These are phyloP conservation scores for Lyophyllum semitale DNA, from an alignment of 768 basidiomycete genomes.

Conservation along the genomic window DNA sequence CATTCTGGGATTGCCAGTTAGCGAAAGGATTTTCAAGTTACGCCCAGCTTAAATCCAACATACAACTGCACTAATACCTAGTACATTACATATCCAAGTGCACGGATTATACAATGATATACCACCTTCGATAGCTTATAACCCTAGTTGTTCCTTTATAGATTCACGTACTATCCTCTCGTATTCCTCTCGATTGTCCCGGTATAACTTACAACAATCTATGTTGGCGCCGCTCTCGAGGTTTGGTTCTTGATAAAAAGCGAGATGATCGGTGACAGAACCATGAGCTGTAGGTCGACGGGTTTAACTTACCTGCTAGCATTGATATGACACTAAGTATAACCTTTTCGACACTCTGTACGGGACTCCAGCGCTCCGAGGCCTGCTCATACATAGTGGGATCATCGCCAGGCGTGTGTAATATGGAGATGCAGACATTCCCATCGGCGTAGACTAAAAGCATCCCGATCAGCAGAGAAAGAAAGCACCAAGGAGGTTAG, in stretches of 20 bases:
- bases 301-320: slow-evolving; percentile 74
- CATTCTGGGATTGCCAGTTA: slow-evolving; percentile 64
- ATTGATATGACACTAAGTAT: slow-evolving; percentile 95
- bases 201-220: slow-evolving; percentile 94
- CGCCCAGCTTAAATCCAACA: slow-evolving; percentile 20
- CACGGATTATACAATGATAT: slow-evolving; percentile 6
- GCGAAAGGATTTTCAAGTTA: slow-evolving; percentile 42
- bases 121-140: slow-evolving; percentile 57
- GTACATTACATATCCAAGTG: slow-evolving; percentile 15
- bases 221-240: slow-evolving; percentile 97
- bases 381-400: slow-evolving; percentile 94
- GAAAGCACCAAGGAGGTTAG: not conserved
- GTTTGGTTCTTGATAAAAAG: slow-evolving; percentile 74
- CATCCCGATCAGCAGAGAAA: slow-evolving; percentile 10
- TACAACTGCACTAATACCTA: slow-evolving; percentile 1
- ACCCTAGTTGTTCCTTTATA: slow-evolving; percentile 83
- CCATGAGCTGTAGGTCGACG: slow-evolving; percentile 8
- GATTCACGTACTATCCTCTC: slow-evolving; percentile 83
- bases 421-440: slow-evolving; percentile 96
- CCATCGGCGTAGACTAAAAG: slow-evolving; percentile 90
- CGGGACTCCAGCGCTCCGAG: slow-evolving; percentile 98
- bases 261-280: slow-evolving; percentile 18
- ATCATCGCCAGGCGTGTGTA: slow-evolving; percentile 92
- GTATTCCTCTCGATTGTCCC: slow-evolving; percentile 88
- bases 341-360: slow-evolving; percentile 97